Evolutionary conservation across 176 grass and related monocot genomes (phyloP), one percentile per base, ranked within the genome.

Genomic region (Ananas comosus): DNA sequence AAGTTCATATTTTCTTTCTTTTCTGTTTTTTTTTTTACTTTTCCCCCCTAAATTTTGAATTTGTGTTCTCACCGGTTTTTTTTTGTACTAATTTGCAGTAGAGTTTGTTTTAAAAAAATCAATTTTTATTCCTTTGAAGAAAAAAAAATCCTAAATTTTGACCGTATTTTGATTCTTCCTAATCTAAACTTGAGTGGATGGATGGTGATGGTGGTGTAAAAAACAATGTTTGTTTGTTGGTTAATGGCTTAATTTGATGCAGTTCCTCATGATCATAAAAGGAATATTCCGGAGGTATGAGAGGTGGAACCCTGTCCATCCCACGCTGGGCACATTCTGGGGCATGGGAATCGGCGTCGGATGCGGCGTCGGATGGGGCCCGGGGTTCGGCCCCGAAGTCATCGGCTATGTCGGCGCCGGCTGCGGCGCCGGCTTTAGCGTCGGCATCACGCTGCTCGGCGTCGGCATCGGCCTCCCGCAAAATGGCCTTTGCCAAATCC

Each of bases 231-330:
- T 42, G 4, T 42, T 42, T 4, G 4, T 42, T 42, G 33, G 33
- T 42, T 33, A 33, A 33, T 33, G 29, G 29, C 4, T 33, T 29
- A 3, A 3, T 3, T 33, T 4, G 33, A 42, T 69, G 67, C 77
- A 90, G 86, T 61, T 74, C 42, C 63, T 10, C 72, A 96, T 96
- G 93, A 92, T 96, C 56, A 85, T 96, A 63, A 96, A 92, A 80
- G 73, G 88, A 29, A 68, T 89, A 51, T 83, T 96, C 51, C 81
- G 87, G 61, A 84, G 86, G 10, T 96, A 96, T 28, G 42, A 83
- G 81, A 81, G 93, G 69, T 96, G 93, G 93, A 96, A 96, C 68
- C 88, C 93, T 29, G 93, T 96, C 57, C 93, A 96, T 81, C 93
- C 88, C 3, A 96, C 93, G 12, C 50, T 69, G 19, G 92, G 88